These are phyloP conservation scores for Yamadazyma spencermartinsiae DNA, from an alignment of 1,139 yeast species.

Conservation along the genomic window DNA sequence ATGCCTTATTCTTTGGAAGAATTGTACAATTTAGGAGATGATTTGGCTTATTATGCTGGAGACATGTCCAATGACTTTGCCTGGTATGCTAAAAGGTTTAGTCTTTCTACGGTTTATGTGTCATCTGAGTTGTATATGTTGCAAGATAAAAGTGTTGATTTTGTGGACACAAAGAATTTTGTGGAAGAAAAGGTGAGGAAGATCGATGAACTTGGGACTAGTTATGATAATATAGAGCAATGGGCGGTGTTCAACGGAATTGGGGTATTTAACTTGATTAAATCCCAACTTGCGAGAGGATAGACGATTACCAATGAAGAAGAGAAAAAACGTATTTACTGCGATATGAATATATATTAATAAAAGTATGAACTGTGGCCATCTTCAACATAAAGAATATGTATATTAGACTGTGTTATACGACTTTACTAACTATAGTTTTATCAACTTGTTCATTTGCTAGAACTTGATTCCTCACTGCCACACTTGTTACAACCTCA, in stretches of 20 bases:
- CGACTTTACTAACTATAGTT: no score
- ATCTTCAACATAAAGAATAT: no score
- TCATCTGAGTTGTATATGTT: conserved; percentile 78
- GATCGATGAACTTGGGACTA: conserved; percentile 55
- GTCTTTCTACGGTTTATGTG: conserved; percentile 69
- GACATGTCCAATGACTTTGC: conserved; percentile 83
- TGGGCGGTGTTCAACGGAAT: conserved; percentile 74
- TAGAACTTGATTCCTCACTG: no score
- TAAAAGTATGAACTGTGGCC: not conserved
- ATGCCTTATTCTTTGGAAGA: conserved; percentile 56
- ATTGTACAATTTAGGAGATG: conserved; percentile 71
- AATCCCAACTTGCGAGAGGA: conserved; percentile 70
- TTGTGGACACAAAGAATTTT: conserved; percentile 58
- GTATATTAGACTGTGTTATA: no score
- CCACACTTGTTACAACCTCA: no score
- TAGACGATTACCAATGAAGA: conserved; percentile 19
- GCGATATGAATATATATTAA: no score
- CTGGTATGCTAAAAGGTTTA: conserved; percentile 88
- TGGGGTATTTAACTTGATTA: conserved; percentile 64
- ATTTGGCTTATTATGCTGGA: conserved; percentile 76
- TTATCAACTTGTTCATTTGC: not conserved
- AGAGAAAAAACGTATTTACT: not conserved
- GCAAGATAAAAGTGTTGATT: conserved; percentile 64
- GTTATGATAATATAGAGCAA: conserved; percentile 65
- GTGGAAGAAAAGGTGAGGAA: conserved; percentile 62